Evolutionary conservation across 352 stramenopile genomes (phyloP).

Genomic region (Phytophthora capsici): DNA sequence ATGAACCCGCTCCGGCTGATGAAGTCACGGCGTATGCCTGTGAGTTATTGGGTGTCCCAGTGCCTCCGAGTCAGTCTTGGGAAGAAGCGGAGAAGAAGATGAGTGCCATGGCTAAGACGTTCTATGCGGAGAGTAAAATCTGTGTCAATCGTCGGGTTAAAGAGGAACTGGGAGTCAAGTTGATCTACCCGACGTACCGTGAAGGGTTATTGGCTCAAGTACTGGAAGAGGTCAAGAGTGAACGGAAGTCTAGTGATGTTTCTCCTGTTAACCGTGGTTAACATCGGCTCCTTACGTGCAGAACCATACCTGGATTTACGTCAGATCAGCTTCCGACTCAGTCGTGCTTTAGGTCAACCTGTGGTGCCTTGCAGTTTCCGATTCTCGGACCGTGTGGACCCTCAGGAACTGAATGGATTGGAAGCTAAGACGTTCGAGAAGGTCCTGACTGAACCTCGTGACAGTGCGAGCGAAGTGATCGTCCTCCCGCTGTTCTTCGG

Average conservation of each 20-base stretch:
- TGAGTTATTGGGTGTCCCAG: constrained; percentile 62
- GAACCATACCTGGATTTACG: constrained; percentile 78
- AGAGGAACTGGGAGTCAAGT: constrained; percentile 70
- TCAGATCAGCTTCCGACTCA: constrained; percentile 74
- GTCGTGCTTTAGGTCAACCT: constrained; percentile 50
- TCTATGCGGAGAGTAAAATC: constrained; percentile 88
- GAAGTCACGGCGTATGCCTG: constrained; percentile 82
- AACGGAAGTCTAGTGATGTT: constrained; percentile 7
- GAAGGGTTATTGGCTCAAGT: constrained; percentile 83
- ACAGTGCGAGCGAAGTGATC: constrained; percentile 43
- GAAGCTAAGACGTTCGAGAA: constrained; percentile 71
- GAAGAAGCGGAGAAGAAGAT: constrained; percentile 79
- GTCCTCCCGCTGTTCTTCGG: constrained; percentile 86
- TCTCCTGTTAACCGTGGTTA: constrained; percentile 42
- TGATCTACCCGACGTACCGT: constrained; percentile 82
- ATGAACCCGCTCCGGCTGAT: constrained; percentile 84
- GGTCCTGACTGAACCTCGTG: constrained; percentile 50
- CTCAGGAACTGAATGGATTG: constrained; percentile 61
- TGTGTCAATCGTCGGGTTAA: constrained; percentile 80
- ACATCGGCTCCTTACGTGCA: constrained; percentile 77
- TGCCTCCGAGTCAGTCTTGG: constrained; percentile 66
- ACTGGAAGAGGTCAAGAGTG: constrained; percentile 64
- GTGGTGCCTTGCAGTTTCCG: constrained; percentile 82
- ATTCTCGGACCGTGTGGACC: constrained; percentile 78
- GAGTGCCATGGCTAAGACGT: constrained; percentile 87